A percentile compares a stretch with the other conserved stretches of the same genome.
Evolutionary conservation across 2,329 filamentous ascomycete species (phyloP).

Genomic region (Anisogramma anomala): DNA sequence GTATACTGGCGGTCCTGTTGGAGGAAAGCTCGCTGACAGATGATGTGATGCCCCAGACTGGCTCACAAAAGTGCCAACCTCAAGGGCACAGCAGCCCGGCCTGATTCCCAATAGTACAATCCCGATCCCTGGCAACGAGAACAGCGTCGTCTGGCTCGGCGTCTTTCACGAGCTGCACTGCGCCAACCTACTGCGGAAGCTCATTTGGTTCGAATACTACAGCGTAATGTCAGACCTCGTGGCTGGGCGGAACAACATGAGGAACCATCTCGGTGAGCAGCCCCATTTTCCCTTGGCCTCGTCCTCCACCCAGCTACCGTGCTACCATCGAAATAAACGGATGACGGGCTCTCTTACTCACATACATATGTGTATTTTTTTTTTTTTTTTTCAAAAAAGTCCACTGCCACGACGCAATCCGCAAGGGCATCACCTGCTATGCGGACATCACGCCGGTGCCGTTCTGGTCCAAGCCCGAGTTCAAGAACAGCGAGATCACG

Average conservation of each 20-base stretch:
- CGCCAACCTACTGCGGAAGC: slow-evolving; percentile 5
- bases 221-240: slow-evolving; percentile 7
- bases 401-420: slow-evolving; percentile 7
- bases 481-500: slow-evolving; percentile 9
- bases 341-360: too few species aligned
- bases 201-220: slow-evolving; percentile 8
- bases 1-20: too few species aligned
- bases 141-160: slow-evolving; percentile 7
- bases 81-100: neutral
- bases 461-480: slow-evolving; percentile 6
- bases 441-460: slow-evolving; percentile 6
- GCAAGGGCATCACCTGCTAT: slow-evolving; percentile 7
- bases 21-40: too few species aligned
- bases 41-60: neutral
- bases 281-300: neutral
- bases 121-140: slow-evolving; percentile 2
- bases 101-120: slow-evolving; percentile 5
- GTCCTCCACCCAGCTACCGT: neutral
- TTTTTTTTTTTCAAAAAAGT: too few species aligned
- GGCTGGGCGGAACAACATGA: slow-evolving; percentile 4
- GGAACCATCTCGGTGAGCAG: slow-evolving; percentile 2
- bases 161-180: slow-evolving; percentile 9
- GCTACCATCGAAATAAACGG: too few species aligned
- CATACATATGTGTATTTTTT: too few species aligned
- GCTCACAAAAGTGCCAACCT: slow-evolving; percentile 2